These are phyloP conservation scores for Candida pseudofarinosa DNA, from an alignment of 805 yeast genomes.

Conservation along the genomic window DNA sequence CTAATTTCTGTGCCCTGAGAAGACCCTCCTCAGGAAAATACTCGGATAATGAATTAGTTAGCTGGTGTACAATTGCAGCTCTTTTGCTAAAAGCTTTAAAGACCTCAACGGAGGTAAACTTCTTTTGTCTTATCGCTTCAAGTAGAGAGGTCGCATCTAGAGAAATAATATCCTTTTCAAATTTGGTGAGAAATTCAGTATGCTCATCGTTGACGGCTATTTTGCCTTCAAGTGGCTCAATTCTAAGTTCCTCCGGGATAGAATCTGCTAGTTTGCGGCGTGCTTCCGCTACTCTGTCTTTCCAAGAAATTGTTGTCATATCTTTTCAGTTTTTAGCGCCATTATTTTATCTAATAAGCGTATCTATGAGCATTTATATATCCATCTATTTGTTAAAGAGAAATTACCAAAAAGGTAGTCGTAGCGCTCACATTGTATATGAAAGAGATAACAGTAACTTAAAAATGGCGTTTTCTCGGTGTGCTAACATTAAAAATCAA, in stretches of 20 bases:
- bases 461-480: too few relatives aligned
- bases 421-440: too few relatives aligned
- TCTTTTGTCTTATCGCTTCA: slow-evolving; percentile 25
- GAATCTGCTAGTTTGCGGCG: neutral
- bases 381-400: too few relatives aligned
- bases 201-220: neutral
- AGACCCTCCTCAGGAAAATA: slow-evolving; percentile 30
- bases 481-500: too few relatives aligned
- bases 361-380: too few relatives aligned
- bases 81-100: slow-evolving; percentile 55
- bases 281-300: slow-evolving; percentile 2
- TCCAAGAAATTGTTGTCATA: neutral
- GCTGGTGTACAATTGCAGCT: slow-evolving; percentile 55
- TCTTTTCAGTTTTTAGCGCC: too few relatives aligned
- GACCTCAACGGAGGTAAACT: slow-evolving; percentile 43
- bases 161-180: slow-evolving; percentile 40
- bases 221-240: neutral
- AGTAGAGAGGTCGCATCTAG: slow-evolving; percentile 24
- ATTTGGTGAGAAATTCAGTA: slow-evolving; percentile 14
- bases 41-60: slow-evolving; percentile 38
- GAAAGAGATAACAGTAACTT: too few relatives aligned
- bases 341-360: too few relatives aligned
- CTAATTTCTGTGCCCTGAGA: slow-evolving; percentile 20
- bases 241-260: slow-evolving; percentile 1
- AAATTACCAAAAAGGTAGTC: too few relatives aligned